Percentiles rank a stretch among this genome's conserved stretches.
Conservation (phyloP, 2,329 filamentous ascomycete species). For the Ceratocystis cubensis region DNA sequence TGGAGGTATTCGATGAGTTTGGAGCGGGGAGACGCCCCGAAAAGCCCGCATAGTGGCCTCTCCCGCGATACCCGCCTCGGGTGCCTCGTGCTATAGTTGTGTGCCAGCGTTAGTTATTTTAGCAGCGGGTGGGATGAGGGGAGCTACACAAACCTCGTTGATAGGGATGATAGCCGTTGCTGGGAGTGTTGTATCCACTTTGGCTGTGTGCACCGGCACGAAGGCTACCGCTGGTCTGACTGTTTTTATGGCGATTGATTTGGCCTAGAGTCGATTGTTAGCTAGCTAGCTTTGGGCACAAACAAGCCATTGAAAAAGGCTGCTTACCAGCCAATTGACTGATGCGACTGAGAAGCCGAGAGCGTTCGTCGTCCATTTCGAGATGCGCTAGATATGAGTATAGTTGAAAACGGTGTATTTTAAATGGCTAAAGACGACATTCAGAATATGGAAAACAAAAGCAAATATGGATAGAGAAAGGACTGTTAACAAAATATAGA, state of each 20-base stretch:
- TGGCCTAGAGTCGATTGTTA: conserved; percentile 43
- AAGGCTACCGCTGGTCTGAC: conserved; percentile 33
- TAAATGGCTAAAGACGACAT: background rate
- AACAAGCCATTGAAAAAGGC: conserved; percentile 5
- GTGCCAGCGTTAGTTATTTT: background rate
- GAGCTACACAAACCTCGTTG: conserved; percentile 26
- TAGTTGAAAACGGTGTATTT: background rate
- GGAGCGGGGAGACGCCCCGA: background rate
- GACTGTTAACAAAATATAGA: background rate
- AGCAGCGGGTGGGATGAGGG: background rate
- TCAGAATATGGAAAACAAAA: background rate
- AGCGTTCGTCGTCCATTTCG: conserved; percentile 37
- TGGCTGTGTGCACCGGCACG: background rate
- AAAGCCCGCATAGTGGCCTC: conserved; percentile 24
- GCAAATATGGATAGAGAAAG: background rate
- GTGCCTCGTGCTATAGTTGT: conserved; percentile 23
- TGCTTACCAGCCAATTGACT: conserved; percentile 37
- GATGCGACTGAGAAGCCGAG: conserved; percentile 42
- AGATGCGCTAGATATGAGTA: conserved; percentile 22
- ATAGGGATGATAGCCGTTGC: conserved; percentile 24
- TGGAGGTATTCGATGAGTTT: conserved; percentile 27
- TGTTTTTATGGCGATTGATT: conserved; percentile 67
- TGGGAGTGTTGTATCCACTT: background rate
- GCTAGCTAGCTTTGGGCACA: conserved; percentile 23
- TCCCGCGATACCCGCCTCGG: conserved; percentile 26